Percentiles rank a stretch among this genome's conserved stretches.
These are phyloP conservation scores for Diaporthe citri DNA, from an alignment of 2,329 filamentous ascomycete species.

Conservation along the genomic window DNA sequence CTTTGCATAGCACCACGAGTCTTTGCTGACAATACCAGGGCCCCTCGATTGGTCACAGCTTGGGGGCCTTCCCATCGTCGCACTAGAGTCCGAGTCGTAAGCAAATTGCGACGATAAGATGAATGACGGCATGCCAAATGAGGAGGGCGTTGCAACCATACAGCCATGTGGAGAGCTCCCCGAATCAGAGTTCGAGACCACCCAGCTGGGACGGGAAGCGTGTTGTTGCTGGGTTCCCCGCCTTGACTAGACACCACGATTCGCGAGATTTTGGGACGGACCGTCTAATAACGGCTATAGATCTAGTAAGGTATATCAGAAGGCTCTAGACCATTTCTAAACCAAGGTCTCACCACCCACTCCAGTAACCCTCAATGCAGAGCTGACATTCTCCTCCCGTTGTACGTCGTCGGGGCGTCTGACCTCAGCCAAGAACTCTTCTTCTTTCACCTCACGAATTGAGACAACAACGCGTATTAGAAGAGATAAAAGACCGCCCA, in stretches of 20 bases:
- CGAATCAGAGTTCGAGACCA: neutral
- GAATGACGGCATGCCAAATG: slow-evolving; percentile 8
- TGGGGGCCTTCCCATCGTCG: too few relatives aligned
- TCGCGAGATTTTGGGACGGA: slow-evolving; percentile 3
- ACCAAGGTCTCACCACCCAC: neutral
- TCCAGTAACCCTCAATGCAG: neutral
- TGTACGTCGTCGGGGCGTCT: neutral
- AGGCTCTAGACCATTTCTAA: neutral
- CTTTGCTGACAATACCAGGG: neutral
- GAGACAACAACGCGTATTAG: too few relatives aligned
- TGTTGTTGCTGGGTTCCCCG: slow-evolving; percentile 12
- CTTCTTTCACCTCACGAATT: neutral
- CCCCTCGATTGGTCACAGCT: neutral
- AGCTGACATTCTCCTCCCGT: neutral
- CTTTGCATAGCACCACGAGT: too few relatives aligned
- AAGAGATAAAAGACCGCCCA: neutral
- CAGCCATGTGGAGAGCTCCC: neutral
- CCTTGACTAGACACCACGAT: slow-evolving; percentile 4
- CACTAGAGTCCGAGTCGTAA: too few relatives aligned
- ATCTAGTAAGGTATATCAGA: neutral
- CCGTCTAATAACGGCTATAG: neutral
- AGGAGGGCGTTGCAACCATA: neutral
- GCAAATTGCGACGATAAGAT: neutral
- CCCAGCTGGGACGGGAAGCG: neutral
- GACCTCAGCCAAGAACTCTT: neutral